Conservation (phyloP, 1,284 basidiomycete genomes). For the Naganishia liquefaciens region DNA sequence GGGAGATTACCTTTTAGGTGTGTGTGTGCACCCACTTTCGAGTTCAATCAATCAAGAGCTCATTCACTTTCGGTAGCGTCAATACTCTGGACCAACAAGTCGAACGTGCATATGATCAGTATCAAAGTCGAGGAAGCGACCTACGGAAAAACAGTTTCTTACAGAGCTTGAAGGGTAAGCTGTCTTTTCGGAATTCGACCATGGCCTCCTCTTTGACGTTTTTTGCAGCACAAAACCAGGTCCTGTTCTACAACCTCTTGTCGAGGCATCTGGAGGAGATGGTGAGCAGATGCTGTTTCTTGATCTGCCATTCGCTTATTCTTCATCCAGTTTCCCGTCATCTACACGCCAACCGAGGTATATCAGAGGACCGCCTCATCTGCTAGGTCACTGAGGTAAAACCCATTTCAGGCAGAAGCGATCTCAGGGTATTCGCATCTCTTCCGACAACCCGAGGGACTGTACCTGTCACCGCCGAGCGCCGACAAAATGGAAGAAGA, state of each 20-base stretch:
- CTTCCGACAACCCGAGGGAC: conserved; percentile 61
- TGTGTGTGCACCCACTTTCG: neutral
- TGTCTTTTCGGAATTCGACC: neutral
- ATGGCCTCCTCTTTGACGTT: neutral
- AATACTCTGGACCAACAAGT: conserved; percentile 74
- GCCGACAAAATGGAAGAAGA: conserved; percentile 39
- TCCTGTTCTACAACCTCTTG: conserved; percentile 69
- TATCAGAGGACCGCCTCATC: too few relatives aligned
- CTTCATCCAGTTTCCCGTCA: conserved; percentile 67
- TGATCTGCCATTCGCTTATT: neutral
- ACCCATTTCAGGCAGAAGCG: conserved; percentile 65
- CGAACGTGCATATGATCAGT: conserved; percentile 62
- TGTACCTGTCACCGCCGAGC: conserved; percentile 42
- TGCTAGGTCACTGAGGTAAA: too few relatives aligned
- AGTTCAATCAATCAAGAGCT: neutral
- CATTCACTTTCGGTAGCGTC: conserved; percentile 53
- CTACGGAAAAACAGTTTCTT: conserved; percentile 71
- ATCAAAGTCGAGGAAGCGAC: conserved; percentile 57
- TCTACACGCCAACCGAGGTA: conserved; percentile 56
- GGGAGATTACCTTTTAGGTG: conserved; percentile 53
- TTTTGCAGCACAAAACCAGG: conserved; percentile 64
- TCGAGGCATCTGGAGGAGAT: conserved; percentile 60
- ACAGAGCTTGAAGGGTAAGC: conserved; percentile 61
- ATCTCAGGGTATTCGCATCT: conserved; percentile 77
- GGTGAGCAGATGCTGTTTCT: conserved; percentile 1